These are phyloP conservation scores for Erythrobasidium hasegawianum DNA, from an alignment of 1,284 basidiomycete species.

Conservation along the genomic window DNA sequence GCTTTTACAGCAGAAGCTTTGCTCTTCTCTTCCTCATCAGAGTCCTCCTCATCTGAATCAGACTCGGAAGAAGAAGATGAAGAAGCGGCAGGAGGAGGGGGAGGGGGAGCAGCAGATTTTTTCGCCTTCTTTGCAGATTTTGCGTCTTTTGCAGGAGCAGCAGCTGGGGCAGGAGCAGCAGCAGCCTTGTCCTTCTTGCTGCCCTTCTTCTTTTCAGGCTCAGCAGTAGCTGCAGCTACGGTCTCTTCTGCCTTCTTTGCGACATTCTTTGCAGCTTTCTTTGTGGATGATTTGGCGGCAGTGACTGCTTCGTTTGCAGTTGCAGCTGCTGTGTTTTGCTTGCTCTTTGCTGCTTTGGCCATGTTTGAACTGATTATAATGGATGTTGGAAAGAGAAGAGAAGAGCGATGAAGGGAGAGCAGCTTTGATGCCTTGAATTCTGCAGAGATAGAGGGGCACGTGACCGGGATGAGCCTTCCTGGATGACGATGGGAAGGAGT, in stretches of 20 bases:
- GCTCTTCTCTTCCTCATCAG: constrained; percentile 26
- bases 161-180: constrained; percentile 30
- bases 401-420: neutral
- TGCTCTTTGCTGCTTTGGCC: constrained; percentile 34
- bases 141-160: constrained; percentile 30
- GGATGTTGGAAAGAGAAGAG: neutral
- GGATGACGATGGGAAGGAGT: too few relatives aligned
- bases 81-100: constrained; percentile 1
- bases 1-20: constrained; percentile 13
- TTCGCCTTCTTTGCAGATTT: constrained; percentile 43
- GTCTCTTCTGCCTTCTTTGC: constrained; percentile 41
- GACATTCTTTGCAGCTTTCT: constrained; percentile 48
- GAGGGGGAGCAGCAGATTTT: constrained; percentile 29
- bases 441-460: too few relatives aligned
- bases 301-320: constrained; percentile 41
- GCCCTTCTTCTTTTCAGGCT: constrained; percentile 48
- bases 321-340: constrained; percentile 37
- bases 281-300: constrained; percentile 47
- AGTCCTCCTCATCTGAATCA: constrained; percentile 3
- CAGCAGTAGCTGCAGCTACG: constrained; percentile 45
- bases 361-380: constrained; percentile 15
- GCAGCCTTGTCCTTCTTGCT: constrained; percentile 35
- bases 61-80: constrained; percentile 17
- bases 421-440: too few relatives aligned
- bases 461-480: too few relatives aligned